phyloP scores from a whole-genome alignment of 352 stramenopile species.

The Phytophthora brassicae region DNA sequence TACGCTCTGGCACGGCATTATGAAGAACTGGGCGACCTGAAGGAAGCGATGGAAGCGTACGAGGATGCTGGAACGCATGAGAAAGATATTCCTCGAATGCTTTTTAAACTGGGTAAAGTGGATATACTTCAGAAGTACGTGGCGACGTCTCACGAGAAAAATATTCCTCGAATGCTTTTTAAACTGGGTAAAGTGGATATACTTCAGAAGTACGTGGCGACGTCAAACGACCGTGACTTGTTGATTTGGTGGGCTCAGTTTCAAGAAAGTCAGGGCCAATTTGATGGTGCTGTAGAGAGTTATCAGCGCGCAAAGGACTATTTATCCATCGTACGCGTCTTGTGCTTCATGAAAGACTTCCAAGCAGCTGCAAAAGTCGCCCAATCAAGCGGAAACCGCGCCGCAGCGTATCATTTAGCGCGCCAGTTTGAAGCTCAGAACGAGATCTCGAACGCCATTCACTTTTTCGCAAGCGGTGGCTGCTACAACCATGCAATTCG shows the following conservation, averaged over 20 bases:
- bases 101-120: constrained; percentile 87
- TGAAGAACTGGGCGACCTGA: constrained; percentile 86
- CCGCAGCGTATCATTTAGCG: constrained; percentile 85
- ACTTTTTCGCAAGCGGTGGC: constrained; percentile 88
- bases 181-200: constrained; percentile 86
- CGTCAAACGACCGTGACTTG: constrained; percentile 86
- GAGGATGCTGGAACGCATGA: constrained; percentile 87
- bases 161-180: constrained; percentile 94
- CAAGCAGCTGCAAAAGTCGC: constrained; percentile 84
- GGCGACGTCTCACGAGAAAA: constrained; percentile 81
- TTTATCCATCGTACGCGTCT: constrained; percentile 89
- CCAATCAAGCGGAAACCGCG: constrained; percentile 68
- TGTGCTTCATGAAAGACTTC: constrained; percentile 92
- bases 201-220: constrained; percentile 90
- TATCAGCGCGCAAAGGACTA: constrained; percentile 90
- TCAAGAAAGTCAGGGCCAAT: constrained; percentile 88
- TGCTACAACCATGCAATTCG: constrained; percentile 95
- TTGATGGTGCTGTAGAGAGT: constrained; percentile 85
- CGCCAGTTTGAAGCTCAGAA: constrained; percentile 84
- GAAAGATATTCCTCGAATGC: constrained; percentile 93
- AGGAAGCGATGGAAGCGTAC: constrained; percentile 91
- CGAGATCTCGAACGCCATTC: constrained; percentile 87
- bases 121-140: constrained; percentile 93
- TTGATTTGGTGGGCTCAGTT: constrained; percentile 95
- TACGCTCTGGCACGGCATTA: constrained; percentile 90